These are phyloP conservation scores for Ceratocystis albifundus DNA, from an alignment of 2,329 filamentous ascomycete species.

Conservation along the genomic window DNA sequence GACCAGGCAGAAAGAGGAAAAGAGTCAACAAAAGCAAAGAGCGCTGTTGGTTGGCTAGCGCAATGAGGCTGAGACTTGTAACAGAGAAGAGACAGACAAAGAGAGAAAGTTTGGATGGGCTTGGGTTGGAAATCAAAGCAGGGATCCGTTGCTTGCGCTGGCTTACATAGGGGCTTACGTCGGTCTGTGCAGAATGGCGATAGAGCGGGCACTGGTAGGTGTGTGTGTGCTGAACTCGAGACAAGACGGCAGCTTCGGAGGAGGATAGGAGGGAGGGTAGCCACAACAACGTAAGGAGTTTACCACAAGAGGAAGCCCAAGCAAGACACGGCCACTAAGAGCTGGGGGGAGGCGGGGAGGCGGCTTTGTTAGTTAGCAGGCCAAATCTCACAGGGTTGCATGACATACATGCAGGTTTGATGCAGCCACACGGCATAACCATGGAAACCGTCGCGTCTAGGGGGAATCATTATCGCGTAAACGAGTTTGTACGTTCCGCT, in stretches of 20 bases:
- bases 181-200: no score
- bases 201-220: neutral
- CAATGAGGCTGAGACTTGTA: no score
- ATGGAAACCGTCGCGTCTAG: neutral
- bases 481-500: neutral
- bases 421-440: conserved; percentile 5
- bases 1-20: neutral
- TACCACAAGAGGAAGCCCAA: neutral
- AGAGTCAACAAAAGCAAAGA: neutral
- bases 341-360: neutral
- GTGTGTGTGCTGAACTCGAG: neutral
- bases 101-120: no score
- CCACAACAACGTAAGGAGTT: no score
- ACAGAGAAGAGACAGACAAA: no score
- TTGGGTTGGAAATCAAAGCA: no score
- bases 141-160: no score
- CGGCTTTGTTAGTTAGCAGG: neutral
- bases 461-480: neutral
- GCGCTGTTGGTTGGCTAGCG: no score
- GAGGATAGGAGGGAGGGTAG: no score
- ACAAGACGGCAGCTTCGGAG: neutral
- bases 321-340: neutral
- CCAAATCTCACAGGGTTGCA: neutral
- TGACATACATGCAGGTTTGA: neutral
- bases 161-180: no score